Conservation (phyloP, 148 eudicot species). For the Camellia lanceoleosa region DNA sequence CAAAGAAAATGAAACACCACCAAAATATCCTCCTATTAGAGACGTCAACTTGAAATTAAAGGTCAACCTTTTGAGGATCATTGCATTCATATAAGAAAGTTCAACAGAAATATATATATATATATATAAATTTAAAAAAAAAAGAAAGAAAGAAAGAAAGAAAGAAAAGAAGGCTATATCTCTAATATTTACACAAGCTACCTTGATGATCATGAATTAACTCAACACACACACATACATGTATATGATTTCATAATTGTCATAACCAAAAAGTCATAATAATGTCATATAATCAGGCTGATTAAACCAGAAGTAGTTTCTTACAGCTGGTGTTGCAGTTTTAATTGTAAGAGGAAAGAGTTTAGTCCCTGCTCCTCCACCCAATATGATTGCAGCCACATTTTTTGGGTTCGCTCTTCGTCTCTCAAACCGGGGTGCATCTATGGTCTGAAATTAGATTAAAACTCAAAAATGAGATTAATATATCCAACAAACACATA, state of each 20-base stretch:
- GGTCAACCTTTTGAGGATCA: neutral
- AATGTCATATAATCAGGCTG: neutral
- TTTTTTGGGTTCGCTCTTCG: constrained; percentile 58
- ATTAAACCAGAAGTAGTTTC: constrained; percentile 23
- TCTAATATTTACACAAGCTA: neutral
- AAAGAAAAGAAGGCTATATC: neutral
- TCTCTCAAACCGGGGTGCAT: constrained; percentile 41
- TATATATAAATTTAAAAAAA: too few relatives aligned
- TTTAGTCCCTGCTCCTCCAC: constrained; percentile 91
- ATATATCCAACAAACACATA: neutral
- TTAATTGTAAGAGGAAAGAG: constrained; percentile 87
- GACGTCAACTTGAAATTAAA: neutral
- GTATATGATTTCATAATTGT: neutral
- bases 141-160: neutral
- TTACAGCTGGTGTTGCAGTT: constrained; percentile 94
- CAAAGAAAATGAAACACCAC: too few relatives aligned
- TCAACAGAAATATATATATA: neutral
- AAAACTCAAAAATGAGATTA: neutral
- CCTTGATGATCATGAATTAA: neutral
- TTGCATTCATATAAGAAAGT: neutral
- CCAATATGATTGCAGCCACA: constrained; percentile 80
- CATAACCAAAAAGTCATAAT: neutral
- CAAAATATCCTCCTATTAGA: too few relatives aligned
- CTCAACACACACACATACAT: neutral
- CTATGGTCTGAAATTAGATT: constrained; percentile 39